Conservation (phyloP, 768 basidiomycete genomes). For the Clitopilus passeckerianus region DNA sequence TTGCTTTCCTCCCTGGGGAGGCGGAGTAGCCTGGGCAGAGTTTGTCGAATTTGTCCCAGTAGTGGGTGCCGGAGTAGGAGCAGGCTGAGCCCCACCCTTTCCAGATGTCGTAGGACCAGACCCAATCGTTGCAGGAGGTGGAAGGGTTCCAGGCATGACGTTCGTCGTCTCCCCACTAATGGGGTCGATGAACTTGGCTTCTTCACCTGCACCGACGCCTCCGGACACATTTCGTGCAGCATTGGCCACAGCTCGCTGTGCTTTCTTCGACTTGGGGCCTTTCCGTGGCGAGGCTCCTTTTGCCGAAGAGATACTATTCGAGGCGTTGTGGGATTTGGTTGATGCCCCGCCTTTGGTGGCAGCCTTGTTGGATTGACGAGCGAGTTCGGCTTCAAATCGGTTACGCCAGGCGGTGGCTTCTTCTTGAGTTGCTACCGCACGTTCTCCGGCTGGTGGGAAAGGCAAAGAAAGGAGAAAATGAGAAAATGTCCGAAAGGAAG, state of each 20-base stretch:
- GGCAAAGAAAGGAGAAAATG: background rate
- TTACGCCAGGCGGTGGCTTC: constrained; percentile 62
- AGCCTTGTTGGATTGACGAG: constrained; percentile 61
- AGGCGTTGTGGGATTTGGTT: background rate
- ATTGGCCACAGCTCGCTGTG: constrained; percentile 30
- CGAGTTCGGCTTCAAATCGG: constrained; percentile 71
- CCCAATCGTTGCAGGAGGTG: background rate
- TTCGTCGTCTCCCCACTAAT: background rate
- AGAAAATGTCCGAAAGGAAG: constrained; percentile 9
- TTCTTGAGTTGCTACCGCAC: constrained; percentile 61
- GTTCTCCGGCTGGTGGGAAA: constrained; percentile 57
- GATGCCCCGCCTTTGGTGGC: constrained; percentile 37
- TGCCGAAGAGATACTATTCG: background rate
- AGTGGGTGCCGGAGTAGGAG: no score
- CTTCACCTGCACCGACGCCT: constrained; percentile 25
- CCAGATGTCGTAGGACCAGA: background rate
- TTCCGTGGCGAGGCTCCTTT: constrained; percentile 10
- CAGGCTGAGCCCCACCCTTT: background rate
- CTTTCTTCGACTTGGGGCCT: constrained; percentile 12
- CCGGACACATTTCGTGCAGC: constrained; percentile 14
- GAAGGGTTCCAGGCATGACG: background rate
- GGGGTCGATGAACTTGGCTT: constrained; percentile 33
- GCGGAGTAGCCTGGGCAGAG: background rate
- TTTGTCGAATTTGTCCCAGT: no score
- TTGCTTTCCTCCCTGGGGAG: background rate